phyloP scores from a whole-genome alignment of 2,329 filamentous ascomycete species.

The Basipetospora chlamydospora region DNA sequence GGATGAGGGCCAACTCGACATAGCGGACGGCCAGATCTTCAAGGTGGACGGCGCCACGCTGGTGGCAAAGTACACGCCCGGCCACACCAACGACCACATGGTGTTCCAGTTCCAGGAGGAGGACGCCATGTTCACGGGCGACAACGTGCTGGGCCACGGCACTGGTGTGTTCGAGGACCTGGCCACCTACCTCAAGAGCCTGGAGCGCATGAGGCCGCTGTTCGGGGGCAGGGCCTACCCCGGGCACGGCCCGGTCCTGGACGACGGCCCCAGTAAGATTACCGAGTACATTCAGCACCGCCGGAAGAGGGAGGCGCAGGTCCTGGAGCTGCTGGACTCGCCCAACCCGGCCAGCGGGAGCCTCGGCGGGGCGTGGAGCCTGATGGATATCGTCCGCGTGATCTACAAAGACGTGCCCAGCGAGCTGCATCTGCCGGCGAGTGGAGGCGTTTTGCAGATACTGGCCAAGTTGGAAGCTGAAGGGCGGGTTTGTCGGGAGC shows the following conservation, averaged over 20 bases:
- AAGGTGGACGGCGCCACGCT: slow-evolving; percentile 48
- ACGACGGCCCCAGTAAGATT: slow-evolving; percentile 57
- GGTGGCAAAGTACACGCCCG: slow-evolving; percentile 43
- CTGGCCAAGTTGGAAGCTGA: slow-evolving; percentile 65
- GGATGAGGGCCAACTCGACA: slow-evolving; percentile 29
- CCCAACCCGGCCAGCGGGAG: background rate
- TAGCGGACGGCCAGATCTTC: slow-evolving; percentile 39
- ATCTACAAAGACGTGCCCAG: slow-evolving; percentile 74
- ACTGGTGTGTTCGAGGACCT: slow-evolving; percentile 77
- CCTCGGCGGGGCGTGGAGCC: slow-evolving; percentile 37
- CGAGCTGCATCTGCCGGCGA: slow-evolving; percentile 60
- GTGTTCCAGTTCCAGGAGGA: slow-evolving; percentile 64
- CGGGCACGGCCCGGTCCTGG: slow-evolving; percentile 69
- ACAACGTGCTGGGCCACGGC: slow-evolving; percentile 78
- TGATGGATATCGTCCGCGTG: slow-evolving; percentile 72
- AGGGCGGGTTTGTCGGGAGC: slow-evolving; percentile 40
- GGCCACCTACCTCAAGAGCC: slow-evolving; percentile 48
- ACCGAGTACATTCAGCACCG: slow-evolving; percentile 74
- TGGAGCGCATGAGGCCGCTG: slow-evolving; percentile 52
- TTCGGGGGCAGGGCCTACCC: slow-evolving; percentile 66
- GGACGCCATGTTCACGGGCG: slow-evolving; percentile 73
- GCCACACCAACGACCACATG: slow-evolving; percentile 76
- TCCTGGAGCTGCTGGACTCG: slow-evolving; percentile 44
- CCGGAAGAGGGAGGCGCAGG: slow-evolving; percentile 63
- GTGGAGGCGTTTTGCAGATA: slow-evolving; percentile 63